Evolutionary conservation across 2,329 filamentous ascomycete species (phyloP).

Genomic region (Orbilia brochopaga): DNA sequence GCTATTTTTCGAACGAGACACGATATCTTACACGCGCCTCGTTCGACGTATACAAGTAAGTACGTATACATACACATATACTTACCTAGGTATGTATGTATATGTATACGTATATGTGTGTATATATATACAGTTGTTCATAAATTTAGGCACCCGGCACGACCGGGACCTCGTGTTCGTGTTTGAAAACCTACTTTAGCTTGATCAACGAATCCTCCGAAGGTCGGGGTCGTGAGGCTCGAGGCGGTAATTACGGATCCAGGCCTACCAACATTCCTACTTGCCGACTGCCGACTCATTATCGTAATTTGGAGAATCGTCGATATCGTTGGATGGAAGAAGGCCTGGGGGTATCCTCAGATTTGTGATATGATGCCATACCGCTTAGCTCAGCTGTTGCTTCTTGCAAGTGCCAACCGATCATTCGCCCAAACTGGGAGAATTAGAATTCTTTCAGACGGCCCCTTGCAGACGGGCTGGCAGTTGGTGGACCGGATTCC

Average conservation of each 20-base stretch:
- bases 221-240: not conserved
- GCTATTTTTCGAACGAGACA: constrained; percentile 33
- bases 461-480: not conserved
- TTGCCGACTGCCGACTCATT: too few species aligned
- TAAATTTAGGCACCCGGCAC: constrained; percentile 44
- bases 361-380: not conserved
- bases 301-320: constrained; percentile 11
- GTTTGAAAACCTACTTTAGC: too few species aligned
- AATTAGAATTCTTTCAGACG: too few species aligned
- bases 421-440: not conserved
- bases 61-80: not conserved
- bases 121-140: too few species aligned
- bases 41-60: constrained; percentile 1
- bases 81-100: constrained; percentile 18
- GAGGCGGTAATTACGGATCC: not conserved
- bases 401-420: not conserved
- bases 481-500: not conserved
- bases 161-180: constrained; percentile 22
- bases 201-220: not conserved
- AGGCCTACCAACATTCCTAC: too few species aligned
- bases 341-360: not conserved
- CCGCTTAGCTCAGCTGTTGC: not conserved
- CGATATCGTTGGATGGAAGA: constrained; percentile 4
- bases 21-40: too few species aligned
- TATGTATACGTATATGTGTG: not conserved